A percentile compares a stretch with the other conserved stretches of the same genome.
phyloP scores from a whole-genome alignment of 805 yeast species.

The Saccharomycodes ludwigii region DNA sequence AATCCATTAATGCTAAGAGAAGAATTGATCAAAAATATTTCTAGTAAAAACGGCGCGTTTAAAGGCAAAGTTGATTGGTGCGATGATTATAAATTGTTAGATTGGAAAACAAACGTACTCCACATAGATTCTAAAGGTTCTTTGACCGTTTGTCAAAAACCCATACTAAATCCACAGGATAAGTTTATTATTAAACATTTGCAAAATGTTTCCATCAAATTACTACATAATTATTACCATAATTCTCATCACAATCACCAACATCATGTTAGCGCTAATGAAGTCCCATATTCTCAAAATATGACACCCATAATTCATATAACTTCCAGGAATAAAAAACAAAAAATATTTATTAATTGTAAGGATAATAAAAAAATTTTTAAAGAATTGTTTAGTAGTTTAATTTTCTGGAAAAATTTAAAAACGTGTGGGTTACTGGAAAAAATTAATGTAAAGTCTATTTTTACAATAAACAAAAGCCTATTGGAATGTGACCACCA shows the following conservation, averaged over 20 bases:
- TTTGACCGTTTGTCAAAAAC: conserved; percentile 7
- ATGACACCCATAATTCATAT: too few relatives aligned
- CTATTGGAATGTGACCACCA: too few relatives aligned
- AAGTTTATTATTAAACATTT: conserved; percentile 16
- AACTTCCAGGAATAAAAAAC: too few relatives aligned
- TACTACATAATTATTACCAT: too few relatives aligned
- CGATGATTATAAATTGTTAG: conserved; percentile 9
- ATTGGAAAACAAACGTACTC: conserved; percentile 13
- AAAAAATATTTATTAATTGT: conserved; percentile 1
- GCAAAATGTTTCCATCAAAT: too few relatives aligned
- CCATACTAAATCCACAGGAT: too few relatives aligned
- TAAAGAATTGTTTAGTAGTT: conserved; percentile 29
- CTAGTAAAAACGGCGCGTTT: conserved; percentile 13
- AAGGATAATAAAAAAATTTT: conserved; percentile 19
- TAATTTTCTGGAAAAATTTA: conserved; percentile 47
- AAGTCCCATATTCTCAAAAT: too few relatives aligned
- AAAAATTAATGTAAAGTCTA: not conserved
- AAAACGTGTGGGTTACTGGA: conserved; percentile 36
- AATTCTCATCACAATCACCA: too few relatives aligned
- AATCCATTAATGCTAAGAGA: too few relatives aligned
- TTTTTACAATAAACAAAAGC: too few relatives aligned
- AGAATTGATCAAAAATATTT: too few relatives aligned
- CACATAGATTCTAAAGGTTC: conserved; percentile 1
- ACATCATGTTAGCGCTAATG: too few relatives aligned
- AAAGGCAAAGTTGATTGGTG: conserved; percentile 16